Evolutionary conservation across 352 stramenopile genomes (phyloP).

Genomic region (Pilasporangium apinafurcum): DNA sequence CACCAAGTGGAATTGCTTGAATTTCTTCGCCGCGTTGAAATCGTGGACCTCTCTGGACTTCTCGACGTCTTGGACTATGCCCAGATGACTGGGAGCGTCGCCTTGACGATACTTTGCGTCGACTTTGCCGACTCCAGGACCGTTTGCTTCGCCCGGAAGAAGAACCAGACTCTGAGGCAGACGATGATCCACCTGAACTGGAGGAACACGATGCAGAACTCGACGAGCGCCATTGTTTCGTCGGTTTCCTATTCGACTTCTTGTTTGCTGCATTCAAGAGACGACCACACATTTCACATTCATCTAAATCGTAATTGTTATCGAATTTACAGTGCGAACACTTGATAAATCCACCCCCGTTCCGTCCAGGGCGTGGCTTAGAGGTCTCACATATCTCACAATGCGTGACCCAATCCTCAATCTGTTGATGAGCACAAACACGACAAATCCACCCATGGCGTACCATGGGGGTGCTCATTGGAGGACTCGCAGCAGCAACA

Average conservation of each 20-base stretch:
- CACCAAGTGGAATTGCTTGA: constrained; percentile 44
- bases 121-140: constrained; percentile 18
- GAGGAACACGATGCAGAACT: constrained; percentile 26
- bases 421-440: constrained; percentile 61
- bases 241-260: constrained; percentile 15
- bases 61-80: constrained; percentile 12
- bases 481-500: constrained; percentile 13
- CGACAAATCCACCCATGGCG: constrained; percentile 59
- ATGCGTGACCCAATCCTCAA: constrained; percentile 59
- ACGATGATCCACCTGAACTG: constrained; percentile 22
- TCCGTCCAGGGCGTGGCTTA: constrained; percentile 37
- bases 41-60: constrained; percentile 15
- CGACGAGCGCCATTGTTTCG: constrained; percentile 27
- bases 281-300: constrained; percentile 62
- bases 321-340: constrained; percentile 67
- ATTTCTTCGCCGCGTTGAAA: constrained; percentile 58
- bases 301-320: constrained; percentile 68
- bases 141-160: constrained; percentile 13
- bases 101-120: constrained; percentile 22
- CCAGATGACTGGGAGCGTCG: constrained; percentile 15
- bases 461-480: constrained; percentile 19
- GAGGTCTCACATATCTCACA: constrained; percentile 71
- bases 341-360: constrained; percentile 45
- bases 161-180: constrained; percentile 14
- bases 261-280: constrained; percentile 23